Base-by-base conservation (phyloP, 2,329 filamentous ascomycete species). In the Penicillium sp. region DNA sequence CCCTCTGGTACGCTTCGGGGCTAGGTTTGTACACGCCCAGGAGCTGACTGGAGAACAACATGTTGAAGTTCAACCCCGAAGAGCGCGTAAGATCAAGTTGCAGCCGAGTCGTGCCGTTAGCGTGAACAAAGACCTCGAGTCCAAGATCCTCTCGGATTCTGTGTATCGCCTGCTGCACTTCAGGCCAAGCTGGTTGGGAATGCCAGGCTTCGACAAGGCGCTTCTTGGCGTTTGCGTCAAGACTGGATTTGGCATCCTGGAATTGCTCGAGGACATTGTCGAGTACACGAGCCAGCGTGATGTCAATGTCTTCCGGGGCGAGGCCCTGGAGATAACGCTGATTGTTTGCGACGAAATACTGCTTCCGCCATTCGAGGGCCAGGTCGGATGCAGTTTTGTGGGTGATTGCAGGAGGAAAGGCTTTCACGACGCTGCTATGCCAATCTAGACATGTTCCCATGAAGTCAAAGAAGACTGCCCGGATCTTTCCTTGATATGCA, bases 371-470 rank as follows among this genome's bases (percentile, higher is more conserved):
- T 62, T 79, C 73, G 1, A 83, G 73, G 0, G 82, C 82, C 43
- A 85, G 64, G 1, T 61, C 61, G 6, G 76, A 80, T 11, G 74
- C 67, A 11, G 70, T 66, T 0, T 62, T 51, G 19, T 66, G 36
- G 6, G 75, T 56, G 24, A 81, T 70, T 0, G 67, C 60, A 2
- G 62, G 7, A 1, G 79, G 80, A 2, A 80, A 65, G 3, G 73
- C 66, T 18, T 66, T 31, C n/a, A 75, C 61, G 10, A 78, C 72
- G 39, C 74, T 74, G 49, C 66, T 69, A 59, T 85, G 81, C 83
- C 82, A 85, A 67, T 86, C 77, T 3, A 83, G 80, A 61, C 82
- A 85, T 27, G 83, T 85, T 24, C 83, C 82, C 82, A 85, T 85
- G 65, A 85, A 82, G 70, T 85, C 81, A 70, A 85, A 85, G 62